Evolutionary conservation across 805 yeast species (phyloP).

Genomic region (Blastobotrys terrestris): DNA sequence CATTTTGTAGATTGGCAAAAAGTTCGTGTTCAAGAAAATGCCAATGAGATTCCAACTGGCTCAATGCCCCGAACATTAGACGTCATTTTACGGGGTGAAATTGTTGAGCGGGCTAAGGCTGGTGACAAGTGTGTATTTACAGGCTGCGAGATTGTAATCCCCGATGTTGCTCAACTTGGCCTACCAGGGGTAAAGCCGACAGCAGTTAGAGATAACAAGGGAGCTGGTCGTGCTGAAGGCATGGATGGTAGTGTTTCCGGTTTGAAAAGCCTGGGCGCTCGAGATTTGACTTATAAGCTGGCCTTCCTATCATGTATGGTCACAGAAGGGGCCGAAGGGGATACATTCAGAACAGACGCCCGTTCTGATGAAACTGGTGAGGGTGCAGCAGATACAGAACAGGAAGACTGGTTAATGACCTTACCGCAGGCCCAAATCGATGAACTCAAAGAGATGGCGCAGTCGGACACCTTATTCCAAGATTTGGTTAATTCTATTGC

Average conservation of each 20-base stretch:
- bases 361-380: conserved; percentile 34
- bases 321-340: conserved; percentile 46
- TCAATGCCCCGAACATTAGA: conserved; percentile 98
- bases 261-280: conserved; percentile 80
- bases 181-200: conserved; percentile 92
- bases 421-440: conserved; percentile 75
- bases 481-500: conserved; percentile 84
- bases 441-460: conserved; percentile 85
- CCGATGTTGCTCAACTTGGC: conserved; percentile 90
- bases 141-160: conserved; percentile 91
- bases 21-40: conserved; percentile 89
- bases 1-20: conserved; percentile 95
- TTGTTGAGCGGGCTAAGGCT: conserved; percentile 94
- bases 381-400: conserved; percentile 58
- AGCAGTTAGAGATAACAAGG: conserved; percentile 60
- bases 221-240: conserved; percentile 57
- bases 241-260: conserved; percentile 85
- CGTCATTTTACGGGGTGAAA: conserved; percentile 85
- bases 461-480: conserved; percentile 76
- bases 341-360: conserved; percentile 31
- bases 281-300: conserved; percentile 86
- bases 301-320: conserved; percentile 93
- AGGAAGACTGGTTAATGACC: conserved; percentile 71
- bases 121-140: conserved; percentile 93
- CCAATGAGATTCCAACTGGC: conserved; percentile 96